Evolutionary conservation across 495 filamentous ascomycete genomes (phyloP).

Genomic region (Podospora conica): DNA sequence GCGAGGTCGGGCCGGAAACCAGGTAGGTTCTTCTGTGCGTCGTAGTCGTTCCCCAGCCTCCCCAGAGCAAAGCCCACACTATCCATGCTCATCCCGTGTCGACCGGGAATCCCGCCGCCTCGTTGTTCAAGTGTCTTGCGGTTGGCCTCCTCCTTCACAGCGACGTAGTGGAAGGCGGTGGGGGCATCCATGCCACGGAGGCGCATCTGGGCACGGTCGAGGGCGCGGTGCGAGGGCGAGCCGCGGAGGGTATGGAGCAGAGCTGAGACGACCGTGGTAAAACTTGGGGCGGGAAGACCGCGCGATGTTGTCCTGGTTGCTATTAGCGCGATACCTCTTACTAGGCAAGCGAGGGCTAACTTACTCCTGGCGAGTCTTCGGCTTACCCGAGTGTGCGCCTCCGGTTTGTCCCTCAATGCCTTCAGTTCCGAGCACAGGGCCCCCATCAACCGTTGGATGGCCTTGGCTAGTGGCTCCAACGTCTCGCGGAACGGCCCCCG

Average conservation of each 20-base stretch:
- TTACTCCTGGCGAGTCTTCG: too few relatives aligned
- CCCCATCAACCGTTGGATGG: too few relatives aligned
- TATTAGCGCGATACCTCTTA: too few relatives aligned
- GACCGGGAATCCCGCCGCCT: background rate
- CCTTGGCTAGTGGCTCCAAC: too few relatives aligned
- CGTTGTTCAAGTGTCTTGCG: background rate
- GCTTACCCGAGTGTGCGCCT: too few relatives aligned
- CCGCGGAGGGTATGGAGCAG: slow-evolving; percentile 11
- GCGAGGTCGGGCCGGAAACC: slow-evolving; percentile 11
- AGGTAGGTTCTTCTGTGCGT: slow-evolving; percentile 14
- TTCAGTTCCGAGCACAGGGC: too few relatives aligned
- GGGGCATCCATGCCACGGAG: slow-evolving; percentile 12
- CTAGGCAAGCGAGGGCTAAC: too few relatives aligned
- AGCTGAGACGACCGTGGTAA: slow-evolving; percentile 5
- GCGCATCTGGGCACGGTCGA: slow-evolving; percentile 13
- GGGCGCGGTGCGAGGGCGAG: slow-evolving; percentile 5
- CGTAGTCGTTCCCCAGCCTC: slow-evolving; percentile 12
- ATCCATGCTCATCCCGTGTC: slow-evolving; percentile 8
- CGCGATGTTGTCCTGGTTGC: too few relatives aligned
- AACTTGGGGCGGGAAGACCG: slow-evolving; percentile 1
- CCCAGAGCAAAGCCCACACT: slow-evolving; percentile 8
- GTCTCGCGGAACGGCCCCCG: too few relatives aligned
- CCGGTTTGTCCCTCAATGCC: too few relatives aligned
- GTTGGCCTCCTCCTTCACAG: slow-evolving; percentile 12
- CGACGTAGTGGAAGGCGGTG: background rate